Evolutionary conservation across 192 early-diverging fungal species (phyloP).

Genomic region (Coemansia sp.): DNA sequence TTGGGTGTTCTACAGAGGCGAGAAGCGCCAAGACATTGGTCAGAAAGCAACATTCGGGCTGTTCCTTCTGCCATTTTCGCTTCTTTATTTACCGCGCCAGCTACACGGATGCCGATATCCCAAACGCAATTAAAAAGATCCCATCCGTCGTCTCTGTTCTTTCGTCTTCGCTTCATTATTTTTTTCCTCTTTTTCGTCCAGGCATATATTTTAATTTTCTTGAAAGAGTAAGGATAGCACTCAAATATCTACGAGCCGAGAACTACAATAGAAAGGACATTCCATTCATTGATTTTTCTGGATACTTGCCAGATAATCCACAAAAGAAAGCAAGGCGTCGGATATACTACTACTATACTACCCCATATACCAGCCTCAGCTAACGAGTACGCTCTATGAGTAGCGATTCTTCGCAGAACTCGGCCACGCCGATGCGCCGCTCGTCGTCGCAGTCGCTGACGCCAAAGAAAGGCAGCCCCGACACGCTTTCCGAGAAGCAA

Average conservation of each 20-base stretch:
- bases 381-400: neutral
- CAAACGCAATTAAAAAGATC: too few relatives aligned
- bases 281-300: neutral
- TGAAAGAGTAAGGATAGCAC: too few relatives aligned
- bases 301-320: neutral
- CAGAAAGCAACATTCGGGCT: too few relatives aligned
- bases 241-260: neutral
- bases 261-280: neutral
- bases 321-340: neutral
- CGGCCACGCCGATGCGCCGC: neutral
- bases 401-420: neutral
- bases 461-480: neutral
- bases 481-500: neutral
- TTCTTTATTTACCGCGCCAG: too few relatives aligned
- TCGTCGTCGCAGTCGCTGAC: conserved; percentile 2
- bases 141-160: too few relatives aligned
- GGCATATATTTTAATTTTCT: too few relatives aligned
- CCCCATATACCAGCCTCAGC: neutral
- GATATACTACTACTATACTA: neutral
- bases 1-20: too few relatives aligned
- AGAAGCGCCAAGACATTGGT: too few relatives aligned
- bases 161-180: neutral
- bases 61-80: too few relatives aligned
- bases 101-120: too few relatives aligned
- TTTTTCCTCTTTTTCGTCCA: neutral